phyloP scores from a whole-genome alignment of 1,284 basidiomycete genomes.

The Tilletia walkeri region DNA sequence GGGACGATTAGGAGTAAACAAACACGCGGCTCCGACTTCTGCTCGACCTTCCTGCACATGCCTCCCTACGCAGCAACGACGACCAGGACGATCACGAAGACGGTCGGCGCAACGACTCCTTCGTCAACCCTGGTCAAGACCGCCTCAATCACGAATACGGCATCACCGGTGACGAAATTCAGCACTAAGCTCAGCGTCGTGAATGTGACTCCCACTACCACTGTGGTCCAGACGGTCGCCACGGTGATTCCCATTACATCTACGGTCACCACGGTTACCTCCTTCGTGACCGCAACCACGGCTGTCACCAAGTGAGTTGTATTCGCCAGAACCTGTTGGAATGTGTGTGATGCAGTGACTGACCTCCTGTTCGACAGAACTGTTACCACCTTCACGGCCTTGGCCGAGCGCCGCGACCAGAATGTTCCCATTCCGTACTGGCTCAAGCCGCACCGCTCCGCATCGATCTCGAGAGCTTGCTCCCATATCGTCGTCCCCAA shows the following conservation, averaged over 20 bases:
- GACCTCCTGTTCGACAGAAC: too few relatives aligned
- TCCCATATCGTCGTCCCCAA: slow-evolving; percentile 8
- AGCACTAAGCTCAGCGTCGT: slow-evolving; percentile 4
- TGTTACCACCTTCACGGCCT: too few relatives aligned
- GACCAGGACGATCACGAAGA: slow-evolving; percentile 8
- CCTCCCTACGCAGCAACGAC: not conserved
- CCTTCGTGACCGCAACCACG: slow-evolving; percentile 5
- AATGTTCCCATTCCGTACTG: not conserved
- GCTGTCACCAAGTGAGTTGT: slow-evolving; percentile 1
- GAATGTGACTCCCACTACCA: not conserved
- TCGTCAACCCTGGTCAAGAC: not conserved
- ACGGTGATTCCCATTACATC: not conserved
- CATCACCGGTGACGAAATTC: not conserved
- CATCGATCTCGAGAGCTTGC: not conserved
- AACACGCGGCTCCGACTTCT: not conserved
- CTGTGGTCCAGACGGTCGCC: not conserved
- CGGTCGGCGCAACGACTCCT: not conserved
- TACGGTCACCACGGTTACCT: slow-evolving; percentile 3
- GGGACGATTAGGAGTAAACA: not conserved
- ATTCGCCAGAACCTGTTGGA: too few relatives aligned
- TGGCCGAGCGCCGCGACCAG: too few relatives aligned
- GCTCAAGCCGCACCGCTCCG: not conserved
- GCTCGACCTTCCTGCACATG: slow-evolving; percentile 3
- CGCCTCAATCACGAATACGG: not conserved
- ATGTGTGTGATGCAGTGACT: too few relatives aligned